Evolutionary conservation across 2,329 filamentous ascomycete species (phyloP), one percentile per base, ranked within the genome.

Genomic region (Talaromyces atroroseus): DNA sequence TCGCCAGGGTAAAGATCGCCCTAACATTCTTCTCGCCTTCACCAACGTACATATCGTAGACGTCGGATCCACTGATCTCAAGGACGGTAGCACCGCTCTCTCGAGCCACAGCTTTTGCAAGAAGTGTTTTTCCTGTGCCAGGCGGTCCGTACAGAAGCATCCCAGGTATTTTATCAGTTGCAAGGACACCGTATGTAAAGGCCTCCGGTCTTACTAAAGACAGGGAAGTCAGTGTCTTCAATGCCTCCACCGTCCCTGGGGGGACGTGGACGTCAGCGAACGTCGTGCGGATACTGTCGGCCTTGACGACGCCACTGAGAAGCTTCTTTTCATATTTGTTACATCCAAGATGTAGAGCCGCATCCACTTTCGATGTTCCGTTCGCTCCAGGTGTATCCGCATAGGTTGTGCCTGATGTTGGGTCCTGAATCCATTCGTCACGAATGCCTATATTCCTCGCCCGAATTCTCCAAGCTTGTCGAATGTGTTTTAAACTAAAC

Each of bases 11-110:
- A 74, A 99, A 99, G 42, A 97, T 86, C 0, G 92, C 92, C 52
- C 88, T 87, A 54, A 97, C 89, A 68, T 95, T 95, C 80, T 97
- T 97, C 76, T 99, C 94, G 58, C 89, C 89, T 71, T 97, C 91
- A 21, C 94, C 94, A 3, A 97, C 90, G 71, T 90, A 97, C 82
- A 95, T 97, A 70, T 96, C 90, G 71, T 96, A 95, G 64, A 99
- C 89, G 62, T 90, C 90, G 1, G 90, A 91, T 2, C 90, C 92
- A 62, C 87, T 92, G 44, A 97, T 85, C 72, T 97, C 92, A 40
- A 99, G 78, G 29, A 87, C 81, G 0, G 81, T 85, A 2, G 88
- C 86, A 80, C 82, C 82, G 56, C 79, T 83, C 65, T 85, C 82
- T 58, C 83, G 83, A 2, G 83, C 83, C 0, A 86, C 82, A 2